Percentiles rank a stretch among this genome's conserved stretches.
phyloP scores from a whole-genome alignment of 495 filamentous ascomycete species.

The Aspergillus haitiensis region DNA sequence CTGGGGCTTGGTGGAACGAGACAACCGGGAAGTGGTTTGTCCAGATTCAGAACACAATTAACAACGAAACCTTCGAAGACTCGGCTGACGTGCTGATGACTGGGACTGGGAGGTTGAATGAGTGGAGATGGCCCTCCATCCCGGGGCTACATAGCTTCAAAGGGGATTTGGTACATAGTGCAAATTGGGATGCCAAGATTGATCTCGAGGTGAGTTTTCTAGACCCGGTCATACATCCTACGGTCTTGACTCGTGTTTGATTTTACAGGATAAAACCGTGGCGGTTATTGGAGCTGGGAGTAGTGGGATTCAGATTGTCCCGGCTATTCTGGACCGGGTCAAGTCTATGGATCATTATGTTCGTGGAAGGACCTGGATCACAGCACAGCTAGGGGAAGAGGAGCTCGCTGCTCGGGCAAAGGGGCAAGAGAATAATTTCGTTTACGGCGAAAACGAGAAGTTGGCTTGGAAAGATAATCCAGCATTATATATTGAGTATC shows the following conservation, averaged over 20 bases:
- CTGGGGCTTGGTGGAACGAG: slow-evolving; percentile 40
- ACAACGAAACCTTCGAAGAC: not conserved
- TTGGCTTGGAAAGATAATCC: not conserved
- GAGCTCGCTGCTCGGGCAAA: not conserved
- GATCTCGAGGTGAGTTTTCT: not conserved
- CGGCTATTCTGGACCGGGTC: not conserved
- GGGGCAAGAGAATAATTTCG: not conserved
- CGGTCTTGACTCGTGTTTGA: not conserved
- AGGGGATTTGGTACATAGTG: slow-evolving; percentile 25
- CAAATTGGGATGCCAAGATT: not conserved
- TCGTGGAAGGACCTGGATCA: not conserved
- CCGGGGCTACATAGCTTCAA: slow-evolving; percentile 44
- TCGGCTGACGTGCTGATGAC: slow-evolving; percentile 45
- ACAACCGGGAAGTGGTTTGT: slow-evolving; percentile 41
- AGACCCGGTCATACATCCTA: too few species aligned
- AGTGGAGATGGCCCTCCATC: slow-evolving; percentile 51
- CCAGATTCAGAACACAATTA: slow-evolving; percentile 28
- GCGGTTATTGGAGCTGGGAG: slow-evolving; percentile 1
- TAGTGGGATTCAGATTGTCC: not conserved
- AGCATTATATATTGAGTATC: not conserved
- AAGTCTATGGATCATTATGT: not conserved
- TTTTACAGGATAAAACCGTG: not conserved
- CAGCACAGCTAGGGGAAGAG: not conserved
- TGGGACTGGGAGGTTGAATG: slow-evolving; percentile 50
- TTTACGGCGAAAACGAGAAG: slow-evolving; percentile 1